Base-by-base conservation (phyloP, 2,329 filamentous ascomycete species). In the Ceratocystis colombiana region DNA sequence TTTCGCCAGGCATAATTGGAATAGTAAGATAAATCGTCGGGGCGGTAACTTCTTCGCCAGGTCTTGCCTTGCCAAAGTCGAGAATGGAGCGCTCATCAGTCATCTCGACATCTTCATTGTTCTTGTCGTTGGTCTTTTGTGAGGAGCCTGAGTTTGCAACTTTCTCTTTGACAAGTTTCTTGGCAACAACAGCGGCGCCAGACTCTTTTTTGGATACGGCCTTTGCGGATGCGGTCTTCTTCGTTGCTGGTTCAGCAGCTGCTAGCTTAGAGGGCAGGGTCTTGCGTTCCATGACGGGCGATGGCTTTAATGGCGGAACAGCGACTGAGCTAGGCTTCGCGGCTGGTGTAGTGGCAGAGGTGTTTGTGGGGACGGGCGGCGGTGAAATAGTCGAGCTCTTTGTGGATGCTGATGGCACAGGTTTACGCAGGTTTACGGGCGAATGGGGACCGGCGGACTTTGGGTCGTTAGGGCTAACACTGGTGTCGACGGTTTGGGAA, bases 11-110 rank as follows among this genome's bases (percentile, higher is more conserved):
- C 67, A 87, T 84, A 48, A 99, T 81, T 0, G 89, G 85, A 67
- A 99, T 87, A 66, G 88, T 86, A 20, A 99, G 82, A 64, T 95
- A 83, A 69, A 99, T 96, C 3, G 85, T 96, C 50, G 86, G 91
- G 2, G 83, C 84, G 67, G 79, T 75, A 2, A 78, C 74, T 70
- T 88, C 84, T 61, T 84, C 81, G 37, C 83, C 84, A 2, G 81
- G 82, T 64, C 80, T 79, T 1, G 78, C 81, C 70, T 82, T 82
- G 70, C 83, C 83, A 71, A 85, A 85, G 69, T 85, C 83, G 28
- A 85, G 78, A 68, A 85, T 85, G 0, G 82, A 85, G 28, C 82
- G 80, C 33, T 73, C 74, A 25, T 70, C 68, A 1, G 76, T 75
- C 46, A 76, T 73, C 8, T 71, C 69, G 8, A 77, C 70, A 55